phyloP scores from a whole-genome alignment of 495 filamentous ascomycete species.

The Penicillium alfredii region DNA sequence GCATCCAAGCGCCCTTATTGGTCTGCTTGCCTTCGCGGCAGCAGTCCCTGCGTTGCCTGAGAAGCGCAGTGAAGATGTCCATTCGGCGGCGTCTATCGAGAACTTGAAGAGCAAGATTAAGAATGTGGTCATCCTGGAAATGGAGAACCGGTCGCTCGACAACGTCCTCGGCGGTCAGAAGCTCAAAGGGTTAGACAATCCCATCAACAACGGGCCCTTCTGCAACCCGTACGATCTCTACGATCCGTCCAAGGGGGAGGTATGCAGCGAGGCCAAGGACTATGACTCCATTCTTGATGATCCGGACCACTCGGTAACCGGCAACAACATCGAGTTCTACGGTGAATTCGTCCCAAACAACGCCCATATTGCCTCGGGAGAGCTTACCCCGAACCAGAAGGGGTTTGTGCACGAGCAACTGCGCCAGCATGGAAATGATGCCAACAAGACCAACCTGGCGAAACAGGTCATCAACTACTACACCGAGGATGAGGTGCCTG shows the following conservation, averaged over 20 bases:
- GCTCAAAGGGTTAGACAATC: conserved; percentile 35
- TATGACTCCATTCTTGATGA: conserved; percentile 43
- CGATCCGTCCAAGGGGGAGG: conserved; percentile 29
- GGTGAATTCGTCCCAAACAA: conserved; percentile 40
- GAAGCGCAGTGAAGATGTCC: conserved; percentile 9
- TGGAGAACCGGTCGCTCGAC: conserved; percentile 45
- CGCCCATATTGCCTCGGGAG: conserved; percentile 26
- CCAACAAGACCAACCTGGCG: conserved; percentile 31
- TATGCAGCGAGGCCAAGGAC: conserved; percentile 37
- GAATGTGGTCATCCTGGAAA: conserved; percentile 40
- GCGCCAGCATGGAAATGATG: conserved; percentile 24
- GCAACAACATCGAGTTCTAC: conserved; percentile 49
- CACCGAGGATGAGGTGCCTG: conserved; percentile 43
- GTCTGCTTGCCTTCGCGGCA: conserved; percentile 31
- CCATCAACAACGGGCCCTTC: conserved; percentile 40
- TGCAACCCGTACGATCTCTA: conserved; percentile 40
- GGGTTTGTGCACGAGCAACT: conserved; percentile 49
- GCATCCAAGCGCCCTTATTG: conserved; percentile 29
- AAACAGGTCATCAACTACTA: conserved; percentile 49
- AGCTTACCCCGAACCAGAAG: conserved; percentile 28
- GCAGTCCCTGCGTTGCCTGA: conserved; percentile 26
- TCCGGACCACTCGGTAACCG: conserved; percentile 45
- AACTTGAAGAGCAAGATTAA: conserved; percentile 41
- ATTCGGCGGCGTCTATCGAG: conserved; percentile 18
- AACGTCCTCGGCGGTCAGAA: conserved; percentile 40